phyloP scores from a whole-genome alignment of 1,139 yeast species.

The Pichiaceae sp. region DNA sequence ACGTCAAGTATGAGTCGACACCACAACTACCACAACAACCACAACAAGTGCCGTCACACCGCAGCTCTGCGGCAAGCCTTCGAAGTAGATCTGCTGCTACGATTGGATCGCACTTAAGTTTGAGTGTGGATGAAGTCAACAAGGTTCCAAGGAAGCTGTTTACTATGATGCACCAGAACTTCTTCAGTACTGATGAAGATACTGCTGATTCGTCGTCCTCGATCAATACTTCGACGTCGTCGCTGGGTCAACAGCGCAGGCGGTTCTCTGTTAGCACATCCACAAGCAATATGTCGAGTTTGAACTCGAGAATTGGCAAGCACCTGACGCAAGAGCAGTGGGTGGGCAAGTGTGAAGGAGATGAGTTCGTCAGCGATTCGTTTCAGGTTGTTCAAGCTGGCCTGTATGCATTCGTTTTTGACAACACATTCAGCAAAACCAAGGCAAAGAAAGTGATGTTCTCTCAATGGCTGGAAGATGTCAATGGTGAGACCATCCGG shows the following conservation, averaged over 20 bases:
- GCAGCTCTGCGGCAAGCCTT: background rate
- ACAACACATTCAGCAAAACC: constrained; percentile 83
- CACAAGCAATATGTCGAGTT: constrained; percentile 14
- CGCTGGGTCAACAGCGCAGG: constrained; percentile 9
- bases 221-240: background rate
- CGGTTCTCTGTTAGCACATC: constrained; percentile 5
- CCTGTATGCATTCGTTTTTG: constrained; percentile 81
- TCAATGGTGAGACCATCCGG: background rate
- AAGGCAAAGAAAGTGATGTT: constrained; percentile 76
- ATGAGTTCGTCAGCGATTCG: constrained; percentile 55
- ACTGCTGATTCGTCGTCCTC: background rate
- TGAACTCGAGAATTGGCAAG: constrained; percentile 31
- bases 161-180: constrained; percentile 4
- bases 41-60: background rate
- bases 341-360: constrained; percentile 41
- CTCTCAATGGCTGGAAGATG: constrained; percentile 36
- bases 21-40: background rate
- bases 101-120: background rate
- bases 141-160: constrained; percentile 19
- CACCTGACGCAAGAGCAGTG: constrained; percentile 32
- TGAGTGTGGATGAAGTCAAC: constrained; percentile 20
- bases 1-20: constrained; percentile 17
- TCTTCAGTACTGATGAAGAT: background rate
- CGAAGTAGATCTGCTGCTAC: background rate
- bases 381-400: constrained; percentile 51